Evolutionary conservation across 2,329 filamentous ascomycete species (phyloP).

Genomic region (Aspergillus oerlinghausenensis): DNA sequence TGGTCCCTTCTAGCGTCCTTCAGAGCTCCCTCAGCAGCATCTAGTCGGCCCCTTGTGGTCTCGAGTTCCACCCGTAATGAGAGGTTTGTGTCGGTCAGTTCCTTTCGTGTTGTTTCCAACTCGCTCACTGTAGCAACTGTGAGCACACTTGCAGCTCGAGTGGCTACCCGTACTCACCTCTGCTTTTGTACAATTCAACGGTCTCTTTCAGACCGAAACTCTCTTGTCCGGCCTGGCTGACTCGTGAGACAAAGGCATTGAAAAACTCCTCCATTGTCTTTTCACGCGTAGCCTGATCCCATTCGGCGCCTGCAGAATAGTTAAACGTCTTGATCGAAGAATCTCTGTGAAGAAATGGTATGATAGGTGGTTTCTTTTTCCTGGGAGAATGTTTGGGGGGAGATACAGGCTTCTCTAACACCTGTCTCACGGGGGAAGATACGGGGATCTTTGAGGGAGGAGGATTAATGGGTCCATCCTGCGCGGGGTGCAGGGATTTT

Average conservation of each 20-base stretch:
- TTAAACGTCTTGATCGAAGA: constrained; percentile 65
- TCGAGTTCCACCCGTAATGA: constrained; percentile 65
- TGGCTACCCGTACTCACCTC: constrained; percentile 52
- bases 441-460: constrained; percentile 15
- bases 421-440: constrained; percentile 39
- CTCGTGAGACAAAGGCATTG: constrained; percentile 64
- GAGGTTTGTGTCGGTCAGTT: constrained; percentile 50
- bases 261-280: constrained; percentile 73
- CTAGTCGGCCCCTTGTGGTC: constrained; percentile 51
- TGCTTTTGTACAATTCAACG: constrained; percentile 67
- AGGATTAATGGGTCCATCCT: constrained; percentile 11
- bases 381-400: constrained; percentile 33
- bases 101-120: constrained; percentile 50
- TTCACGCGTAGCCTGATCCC: constrained; percentile 74
- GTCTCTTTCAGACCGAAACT: constrained; percentile 68
- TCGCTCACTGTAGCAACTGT: constrained; percentile 46
- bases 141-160: constrained; percentile 1
- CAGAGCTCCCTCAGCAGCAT: constrained; percentile 45
- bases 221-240: constrained; percentile 65
- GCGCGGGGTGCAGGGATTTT: constrained; percentile 2
- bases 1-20: constrained; percentile 51
- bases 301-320: constrained; percentile 39
- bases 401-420: constrained; percentile 11
- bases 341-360: constrained; percentile 62
- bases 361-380: constrained; percentile 33